Base-by-base conservation (phyloP, 257 asterid genomes). In the Jacaranda mimosifolia region DNA sequence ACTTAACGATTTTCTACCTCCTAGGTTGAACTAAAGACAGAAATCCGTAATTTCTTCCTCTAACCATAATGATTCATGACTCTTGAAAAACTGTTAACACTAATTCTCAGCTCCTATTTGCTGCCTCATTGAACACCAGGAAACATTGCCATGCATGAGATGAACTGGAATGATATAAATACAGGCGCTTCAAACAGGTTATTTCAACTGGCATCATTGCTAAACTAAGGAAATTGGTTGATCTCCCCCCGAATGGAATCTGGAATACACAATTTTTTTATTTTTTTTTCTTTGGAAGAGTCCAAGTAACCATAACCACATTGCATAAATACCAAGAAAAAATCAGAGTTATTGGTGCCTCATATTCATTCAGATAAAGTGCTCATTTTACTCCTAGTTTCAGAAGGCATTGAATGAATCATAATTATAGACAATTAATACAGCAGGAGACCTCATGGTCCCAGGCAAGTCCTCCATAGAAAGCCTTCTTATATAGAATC, bases 301-400 rank as follows among this genome's bases (percentile, higher is more conserved):
- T 36, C 68, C 55, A 75, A 73, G 48, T 15, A n/a, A 26, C 35
- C 57, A n/a, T 53, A 51, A 42, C 58, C 75, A 76, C 59, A 57
- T 68, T 55, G 36, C 26, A 12, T n/a, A 56, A 65, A 21, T 15
- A 66, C 42, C 39, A n/a, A 59, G 43, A 63, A 55, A 65, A 62
- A 55, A 9, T 56, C 12, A 21, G 32, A 26, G 32, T 26, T 26
- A 26, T 26, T 26, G 32, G 32, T 26, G 32, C 32, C 32, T 26
- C 2, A 26, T 26, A 26, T 26, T 26, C 32, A 26, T 1, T 48
- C 6, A 32, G 39, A 56, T n/a, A 52, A 26, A 26, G 21, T 18
- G 18, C 9, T 38, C 38, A 26, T 26, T 15, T 63, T 14, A 66
- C 21, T 26, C 57, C 17, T 3, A 62, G 32, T 26, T 26, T 2